Percentiles rank a stretch among this genome's conserved stretches.
These are phyloP conservation scores for Cryptococcus hybrid DNA, from an alignment of 1,284 basidiomycete species.

Conservation along the genomic window DNA sequence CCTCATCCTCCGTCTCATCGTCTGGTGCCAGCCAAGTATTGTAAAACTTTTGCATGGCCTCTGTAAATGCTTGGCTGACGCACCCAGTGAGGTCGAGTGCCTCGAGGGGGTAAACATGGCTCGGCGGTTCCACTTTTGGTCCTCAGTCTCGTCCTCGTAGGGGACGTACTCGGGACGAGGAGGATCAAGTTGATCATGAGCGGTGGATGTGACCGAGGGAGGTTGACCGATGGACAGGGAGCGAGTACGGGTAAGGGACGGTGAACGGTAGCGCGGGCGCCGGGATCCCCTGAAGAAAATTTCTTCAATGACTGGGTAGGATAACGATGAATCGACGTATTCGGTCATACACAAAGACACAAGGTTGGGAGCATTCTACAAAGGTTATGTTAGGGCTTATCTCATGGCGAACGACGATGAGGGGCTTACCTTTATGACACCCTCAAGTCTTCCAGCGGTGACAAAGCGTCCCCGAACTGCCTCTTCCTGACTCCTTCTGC, in stretches of 20 bases:
- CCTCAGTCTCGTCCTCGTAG: slow-evolving; percentile 55
- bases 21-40: slow-evolving; percentile 59
- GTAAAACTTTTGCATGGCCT: slow-evolving; percentile 80
- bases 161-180: slow-evolving; percentile 43
- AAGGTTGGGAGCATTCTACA: slow-evolving; percentile 78
- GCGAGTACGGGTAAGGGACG: slow-evolving; percentile 28
- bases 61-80: slow-evolving; percentile 82
- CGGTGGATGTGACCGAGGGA: slow-evolving; percentile 13
- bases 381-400: too few relatives aligned
- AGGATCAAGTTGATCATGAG: slow-evolving; percentile 30
- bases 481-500: slow-evolving; percentile 87
- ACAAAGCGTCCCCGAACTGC: slow-evolving; percentile 88
- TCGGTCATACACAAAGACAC: slow-evolving; percentile 85
- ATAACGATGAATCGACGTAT: slow-evolving; percentile 90
- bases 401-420: slow-evolving; percentile 1
- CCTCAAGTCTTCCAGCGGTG: slow-evolving; percentile 79
- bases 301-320: slow-evolving; percentile 75
- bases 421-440: slow-evolving; percentile 68
- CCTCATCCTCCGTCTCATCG: slow-evolving; percentile 56
- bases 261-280: slow-evolving; percentile 25
- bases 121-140: slow-evolving; percentile 61
- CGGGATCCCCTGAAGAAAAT: slow-evolving; percentile 72
- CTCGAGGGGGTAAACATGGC: slow-evolving; percentile 58
- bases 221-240: slow-evolving; percentile 28
- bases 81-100: slow-evolving; percentile 94